Evolutionary conservation across 2,329 filamentous ascomycete species (phyloP), one percentile per base, ranked within the genome.

Genomic region (Exophiala alcalophila): DNA sequence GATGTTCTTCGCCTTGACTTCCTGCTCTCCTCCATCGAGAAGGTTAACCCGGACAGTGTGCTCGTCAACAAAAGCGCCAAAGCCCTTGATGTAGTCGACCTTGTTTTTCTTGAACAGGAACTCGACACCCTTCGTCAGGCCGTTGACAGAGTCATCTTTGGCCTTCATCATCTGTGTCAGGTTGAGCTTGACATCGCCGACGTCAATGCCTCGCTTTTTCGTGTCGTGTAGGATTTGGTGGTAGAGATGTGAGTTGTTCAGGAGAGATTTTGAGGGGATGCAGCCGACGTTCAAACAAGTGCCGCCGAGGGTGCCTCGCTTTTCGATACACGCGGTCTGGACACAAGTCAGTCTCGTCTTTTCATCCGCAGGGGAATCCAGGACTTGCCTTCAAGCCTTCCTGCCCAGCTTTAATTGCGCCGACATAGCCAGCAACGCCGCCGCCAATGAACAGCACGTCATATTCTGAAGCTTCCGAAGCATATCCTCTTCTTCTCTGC

Each of bases 41-140:
- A 96, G 80, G 62, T 85, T 83, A 59, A 98, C 87, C 70, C 88
- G 90, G 69, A 98, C 72, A 60, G 92, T 91, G 72, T 96, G 81
- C 70, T 94, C 86, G 66, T 86, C 86, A 60, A 83, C 77, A 65
- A 97, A 94, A 32, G 86, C 77, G 57, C 84, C 91, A 37, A 87
- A 81, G 58, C 92, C 92, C 76, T 96, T 96, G 73, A 97, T 78
- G 70, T 97, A 98, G 66, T 97, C 89, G 56, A 96, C 92, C 53
- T 88, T 87, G 73, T 98, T 98, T 80, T 98, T 97, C 83, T 97
- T 97, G 72, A 98, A 84, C 53, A 98, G 76, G 66, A 91, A 98
- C 70, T 98, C 92, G 55, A 98, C 86, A 66, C 92, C 92, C 77
- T 97, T 97, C 56, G 92, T 98, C 56, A 98, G 73, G 35, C 89